Evolutionary conservation across 257 asterid species (phyloP).

Genomic region (Fraxinus americana): DNA sequence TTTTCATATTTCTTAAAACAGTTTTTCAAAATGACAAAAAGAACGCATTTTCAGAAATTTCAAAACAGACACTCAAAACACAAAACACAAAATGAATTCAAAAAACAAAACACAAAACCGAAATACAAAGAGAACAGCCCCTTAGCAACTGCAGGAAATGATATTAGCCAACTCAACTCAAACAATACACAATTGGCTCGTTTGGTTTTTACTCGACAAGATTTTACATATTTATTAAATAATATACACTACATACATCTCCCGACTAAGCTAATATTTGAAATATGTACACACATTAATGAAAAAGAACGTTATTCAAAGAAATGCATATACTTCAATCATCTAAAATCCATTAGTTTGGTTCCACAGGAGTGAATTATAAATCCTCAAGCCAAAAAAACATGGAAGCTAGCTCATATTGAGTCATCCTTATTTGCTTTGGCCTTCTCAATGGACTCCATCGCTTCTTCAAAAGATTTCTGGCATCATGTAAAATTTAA

Average conservation of each 20-base stretch:
- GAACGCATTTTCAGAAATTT: too few relatives aligned
- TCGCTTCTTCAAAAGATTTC: conserved; percentile 89
- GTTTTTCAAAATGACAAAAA: too few relatives aligned
- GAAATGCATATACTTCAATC: background rate
- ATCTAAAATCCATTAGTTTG: background rate
- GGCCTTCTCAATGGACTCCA: conserved; percentile 70
- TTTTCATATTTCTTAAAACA: too few relatives aligned
- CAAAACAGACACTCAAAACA: too few relatives aligned
- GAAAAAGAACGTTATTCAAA: conserved; percentile 2
- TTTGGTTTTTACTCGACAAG: background rate
- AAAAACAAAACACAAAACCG: too few relatives aligned
- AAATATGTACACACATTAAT: background rate
- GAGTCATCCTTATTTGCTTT: conserved; percentile 51
- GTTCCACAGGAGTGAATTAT: background rate
- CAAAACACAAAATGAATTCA: too few relatives aligned
- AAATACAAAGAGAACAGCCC: too few relatives aligned
- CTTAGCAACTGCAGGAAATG: background rate
- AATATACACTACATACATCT: background rate
- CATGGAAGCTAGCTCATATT: conserved; percentile 9
- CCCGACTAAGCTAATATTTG: background rate
- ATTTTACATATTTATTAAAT: background rate
- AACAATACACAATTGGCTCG: background rate
- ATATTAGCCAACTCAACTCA: background rate
- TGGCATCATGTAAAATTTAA: conserved; percentile 27
- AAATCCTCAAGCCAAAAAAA: background rate